A percentile compares a stretch with the other conserved stretches of the same genome.
These are phyloP conservation scores for Rhypophila decipiens DNA, from an alignment of 495 filamentous ascomycete species.

Conservation along the genomic window DNA sequence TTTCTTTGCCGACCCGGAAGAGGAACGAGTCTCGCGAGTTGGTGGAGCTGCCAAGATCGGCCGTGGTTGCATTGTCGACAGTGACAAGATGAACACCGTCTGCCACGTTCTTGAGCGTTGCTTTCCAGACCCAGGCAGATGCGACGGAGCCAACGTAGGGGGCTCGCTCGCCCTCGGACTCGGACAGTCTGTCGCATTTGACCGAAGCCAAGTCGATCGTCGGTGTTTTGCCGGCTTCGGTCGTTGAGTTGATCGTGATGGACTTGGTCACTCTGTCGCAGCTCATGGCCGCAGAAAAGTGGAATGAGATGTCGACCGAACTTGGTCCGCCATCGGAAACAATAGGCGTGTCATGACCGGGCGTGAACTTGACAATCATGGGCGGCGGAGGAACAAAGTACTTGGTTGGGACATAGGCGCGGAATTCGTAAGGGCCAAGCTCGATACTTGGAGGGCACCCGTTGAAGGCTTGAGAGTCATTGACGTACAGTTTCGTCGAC, in stretches of 20 bases:
- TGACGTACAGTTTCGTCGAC: conserved; percentile 17
- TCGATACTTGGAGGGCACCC: conserved; percentile 49
- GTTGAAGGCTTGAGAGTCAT: conserved; percentile 25
- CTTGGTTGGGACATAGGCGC: conserved; percentile 55
- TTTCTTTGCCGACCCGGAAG: conserved; percentile 37
- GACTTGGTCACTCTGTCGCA: conserved; percentile 51
- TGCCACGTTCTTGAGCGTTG: conserved; percentile 31
- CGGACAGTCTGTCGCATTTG: conserved; percentile 3
- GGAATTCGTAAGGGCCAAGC: conserved; percentile 51
- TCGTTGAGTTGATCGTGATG: conserved; percentile 39
- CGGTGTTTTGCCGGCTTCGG: neutral
- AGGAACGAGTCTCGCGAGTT: conserved; percentile 42
- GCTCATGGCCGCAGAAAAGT: conserved; percentile 57
- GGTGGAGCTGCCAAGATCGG: conserved; percentile 27
- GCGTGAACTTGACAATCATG: conserved; percentile 55
- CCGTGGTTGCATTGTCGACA: conserved; percentile 46
- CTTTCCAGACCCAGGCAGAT: conserved; percentile 47
- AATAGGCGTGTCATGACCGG: conserved; percentile 53
- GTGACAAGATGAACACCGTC: conserved; percentile 55
- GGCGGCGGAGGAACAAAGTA: conserved; percentile 46
- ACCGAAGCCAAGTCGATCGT: conserved; percentile 28
- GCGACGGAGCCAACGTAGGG: conserved; percentile 38
- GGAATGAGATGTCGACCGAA: conserved; percentile 44
- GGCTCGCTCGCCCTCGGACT: neutral
- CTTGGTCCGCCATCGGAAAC: conserved; percentile 31